phyloP scores from a whole-genome alignment of 768 basidiomycete genomes.

The Lactifluus volemus region DNA sequence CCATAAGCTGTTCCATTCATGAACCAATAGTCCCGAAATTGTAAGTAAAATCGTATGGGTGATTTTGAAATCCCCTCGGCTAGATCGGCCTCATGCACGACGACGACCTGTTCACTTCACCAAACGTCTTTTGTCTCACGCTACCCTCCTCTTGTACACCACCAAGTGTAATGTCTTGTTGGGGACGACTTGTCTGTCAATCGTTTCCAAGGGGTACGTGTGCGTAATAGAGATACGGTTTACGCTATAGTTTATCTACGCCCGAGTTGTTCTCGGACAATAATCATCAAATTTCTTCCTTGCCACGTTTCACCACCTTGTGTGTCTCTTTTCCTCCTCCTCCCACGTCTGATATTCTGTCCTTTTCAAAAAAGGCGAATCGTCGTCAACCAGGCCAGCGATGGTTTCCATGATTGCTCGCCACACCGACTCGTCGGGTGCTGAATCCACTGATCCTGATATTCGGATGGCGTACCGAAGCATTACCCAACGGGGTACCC shows the following conservation, averaged over 20 bases:
- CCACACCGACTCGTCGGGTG: neutral
- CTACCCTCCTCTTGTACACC: neutral
- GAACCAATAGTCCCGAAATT: too few species aligned
- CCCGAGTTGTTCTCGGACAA: neutral
- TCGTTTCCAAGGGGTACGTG: slow-evolving; percentile 7
- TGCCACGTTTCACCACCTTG: neutral
- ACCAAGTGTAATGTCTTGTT: neutral
- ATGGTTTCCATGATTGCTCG: slow-evolving; percentile 12
- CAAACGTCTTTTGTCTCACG: neutral
- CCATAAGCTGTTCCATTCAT: too few species aligned
- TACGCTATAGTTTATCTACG: neutral
- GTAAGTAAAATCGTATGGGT: too few species aligned
- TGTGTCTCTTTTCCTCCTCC: neutral
- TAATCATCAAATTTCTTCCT: too few species aligned
- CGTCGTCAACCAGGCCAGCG: neutral
- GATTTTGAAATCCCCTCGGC: neutral
- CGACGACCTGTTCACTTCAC: neutral
- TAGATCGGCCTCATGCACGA: neutral
- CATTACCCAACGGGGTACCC: slow-evolving; percentile 8
- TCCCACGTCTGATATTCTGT: neutral
- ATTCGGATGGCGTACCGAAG: slow-evolving; percentile 15
- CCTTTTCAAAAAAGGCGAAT: neutral
- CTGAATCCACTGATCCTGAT: slow-evolving; percentile 7
- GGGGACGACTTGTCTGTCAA: neutral
- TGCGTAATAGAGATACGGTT: neutral